Conservation (phyloP, 2,329 filamentous ascomycete species). For the Byssochlamys sp. region DNA sequence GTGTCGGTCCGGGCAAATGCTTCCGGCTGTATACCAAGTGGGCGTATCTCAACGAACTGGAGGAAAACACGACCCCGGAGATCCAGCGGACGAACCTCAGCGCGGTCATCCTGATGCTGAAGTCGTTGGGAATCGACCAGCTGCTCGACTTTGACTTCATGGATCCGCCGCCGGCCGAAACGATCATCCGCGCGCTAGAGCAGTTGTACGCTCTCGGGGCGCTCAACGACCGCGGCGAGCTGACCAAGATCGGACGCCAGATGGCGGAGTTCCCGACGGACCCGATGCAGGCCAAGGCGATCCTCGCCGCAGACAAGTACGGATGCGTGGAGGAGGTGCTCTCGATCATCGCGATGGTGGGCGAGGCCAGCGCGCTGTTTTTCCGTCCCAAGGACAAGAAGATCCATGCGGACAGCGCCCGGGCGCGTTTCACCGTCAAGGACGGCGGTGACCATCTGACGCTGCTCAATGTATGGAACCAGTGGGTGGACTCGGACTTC, state of each 20-base stretch:
- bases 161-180: constrained; percentile 82
- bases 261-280: constrained; percentile 94
- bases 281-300: constrained; percentile 79
- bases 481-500: constrained; percentile 90
- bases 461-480: constrained; percentile 85
- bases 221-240: constrained; percentile 74
- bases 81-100: constrained; percentile 86
- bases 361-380: constrained; percentile 79
- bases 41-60: constrained; percentile 88
- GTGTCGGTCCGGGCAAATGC: constrained; percentile 83
- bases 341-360: constrained; percentile 87
- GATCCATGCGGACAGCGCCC: constrained; percentile 83
- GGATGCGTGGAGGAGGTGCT: constrained; percentile 91
- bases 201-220: constrained; percentile 84
- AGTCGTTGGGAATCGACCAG: constrained; percentile 84
- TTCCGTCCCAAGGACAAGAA: constrained; percentile 96
- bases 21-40: constrained; percentile 90
- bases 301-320: constrained; percentile 78
- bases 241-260: constrained; percentile 83
- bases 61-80: constrained; percentile 83
- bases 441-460: constrained; percentile 86
- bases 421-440: constrained; percentile 76
- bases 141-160: constrained; percentile 92
- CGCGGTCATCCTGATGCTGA: constrained; percentile 72
- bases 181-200: constrained; percentile 78